phyloP scores from a whole-genome alignment of 2,329 filamentous ascomycete genomes.

The Onygena corvina region DNA sequence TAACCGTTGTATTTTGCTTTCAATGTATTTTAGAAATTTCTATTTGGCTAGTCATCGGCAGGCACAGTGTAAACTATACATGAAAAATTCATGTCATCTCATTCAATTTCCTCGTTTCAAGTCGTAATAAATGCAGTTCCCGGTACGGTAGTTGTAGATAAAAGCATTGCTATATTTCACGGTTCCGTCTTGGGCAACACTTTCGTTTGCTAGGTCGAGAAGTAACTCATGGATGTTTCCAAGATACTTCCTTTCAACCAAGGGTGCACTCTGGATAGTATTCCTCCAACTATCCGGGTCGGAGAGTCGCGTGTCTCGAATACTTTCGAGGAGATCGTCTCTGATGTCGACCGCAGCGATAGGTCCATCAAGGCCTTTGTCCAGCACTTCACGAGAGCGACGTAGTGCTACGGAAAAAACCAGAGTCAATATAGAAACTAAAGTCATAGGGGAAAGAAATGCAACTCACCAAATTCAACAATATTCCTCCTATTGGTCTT shows the following conservation, averaged over 20 bases:
- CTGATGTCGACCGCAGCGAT: slow-evolving; percentile 81
- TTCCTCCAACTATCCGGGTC: slow-evolving; percentile 75
- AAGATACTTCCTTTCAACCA: slow-evolving; percentile 69
- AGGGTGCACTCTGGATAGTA: slow-evolving; percentile 64
- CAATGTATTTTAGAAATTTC: slow-evolving; percentile 2
- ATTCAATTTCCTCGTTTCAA: slow-evolving; percentile 35
- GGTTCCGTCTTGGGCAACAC: slow-evolving; percentile 35
- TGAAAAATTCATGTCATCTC: slow-evolving; percentile 13
- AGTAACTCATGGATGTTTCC: slow-evolving; percentile 71
- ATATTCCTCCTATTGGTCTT: slow-evolving; percentile 83
- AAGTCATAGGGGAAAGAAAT: slow-evolving; percentile 22
- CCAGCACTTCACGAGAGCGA: slow-evolving; percentile 49
- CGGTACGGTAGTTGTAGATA: slow-evolving; percentile 83
- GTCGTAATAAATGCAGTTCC: slow-evolving; percentile 76
- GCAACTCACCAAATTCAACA: slow-evolving; percentile 61
- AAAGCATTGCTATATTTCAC: slow-evolving; percentile 57
- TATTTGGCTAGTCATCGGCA: not conserved
- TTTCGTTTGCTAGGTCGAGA: slow-evolving; percentile 46
- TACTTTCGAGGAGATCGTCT: slow-evolving; percentile 66
- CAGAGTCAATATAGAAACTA: not conserved
- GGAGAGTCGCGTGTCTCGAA: slow-evolving; percentile 60
- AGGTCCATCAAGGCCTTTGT: slow-evolving; percentile 61
- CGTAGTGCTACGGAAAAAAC: slow-evolving; percentile 35
- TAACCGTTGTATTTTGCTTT: not conserved
- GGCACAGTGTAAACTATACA: slow-evolving; percentile 8